Conservation (phyloP, 257 asterid species). For the Solanum ahanhuiri region DNA sequence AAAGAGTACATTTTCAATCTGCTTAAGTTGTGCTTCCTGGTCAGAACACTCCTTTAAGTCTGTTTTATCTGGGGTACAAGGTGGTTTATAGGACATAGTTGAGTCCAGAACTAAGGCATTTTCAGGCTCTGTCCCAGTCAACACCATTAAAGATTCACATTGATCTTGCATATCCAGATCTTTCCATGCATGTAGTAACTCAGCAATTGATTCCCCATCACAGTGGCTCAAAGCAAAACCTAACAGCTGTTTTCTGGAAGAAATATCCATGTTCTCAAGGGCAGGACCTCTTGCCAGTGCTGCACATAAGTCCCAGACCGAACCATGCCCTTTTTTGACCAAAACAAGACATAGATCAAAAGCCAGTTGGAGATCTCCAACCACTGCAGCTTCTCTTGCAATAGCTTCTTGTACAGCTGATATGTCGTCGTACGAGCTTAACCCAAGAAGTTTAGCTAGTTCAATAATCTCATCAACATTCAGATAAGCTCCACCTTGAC, state of each 20-base stretch:
- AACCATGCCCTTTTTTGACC: constrained; percentile 94
- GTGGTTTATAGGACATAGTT: constrained; percentile 14
- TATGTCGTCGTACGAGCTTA: constrained; percentile 79
- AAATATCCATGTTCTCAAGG: constrained; percentile 68
- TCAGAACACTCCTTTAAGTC: constrained; percentile 22
- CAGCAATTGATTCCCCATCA: constrained; percentile 90
- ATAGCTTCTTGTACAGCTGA: constrained; percentile 93
- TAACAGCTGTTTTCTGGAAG: constrained; percentile 74
- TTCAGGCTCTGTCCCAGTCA: constrained; percentile 65
- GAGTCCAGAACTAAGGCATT: constrained; percentile 32
- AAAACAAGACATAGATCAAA: constrained; percentile 86
- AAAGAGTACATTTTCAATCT: constrained; percentile 39
- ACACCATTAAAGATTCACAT: constrained; percentile 54
- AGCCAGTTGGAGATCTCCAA: constrained; percentile 93
- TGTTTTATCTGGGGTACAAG: constrained; percentile 8
- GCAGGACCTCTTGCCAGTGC: constrained; percentile 97
- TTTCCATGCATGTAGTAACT: constrained; percentile 88
- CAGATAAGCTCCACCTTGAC: constrained; percentile 78
- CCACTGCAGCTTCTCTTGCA: constrained; percentile 98
- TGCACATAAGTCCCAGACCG: constrained; percentile 94
- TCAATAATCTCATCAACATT: constrained; percentile 91
- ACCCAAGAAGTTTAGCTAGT: constrained; percentile 88
- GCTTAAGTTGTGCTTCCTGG: constrained; percentile 36
- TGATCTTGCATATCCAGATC: constrained; percentile 83
- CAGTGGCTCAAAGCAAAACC: constrained; percentile 97